Evolutionary conservation across 2,329 filamentous ascomycete genomes (phyloP), one percentile per base, ranked within the genome.

Genomic region (Ophiostoma australiae): DNA sequence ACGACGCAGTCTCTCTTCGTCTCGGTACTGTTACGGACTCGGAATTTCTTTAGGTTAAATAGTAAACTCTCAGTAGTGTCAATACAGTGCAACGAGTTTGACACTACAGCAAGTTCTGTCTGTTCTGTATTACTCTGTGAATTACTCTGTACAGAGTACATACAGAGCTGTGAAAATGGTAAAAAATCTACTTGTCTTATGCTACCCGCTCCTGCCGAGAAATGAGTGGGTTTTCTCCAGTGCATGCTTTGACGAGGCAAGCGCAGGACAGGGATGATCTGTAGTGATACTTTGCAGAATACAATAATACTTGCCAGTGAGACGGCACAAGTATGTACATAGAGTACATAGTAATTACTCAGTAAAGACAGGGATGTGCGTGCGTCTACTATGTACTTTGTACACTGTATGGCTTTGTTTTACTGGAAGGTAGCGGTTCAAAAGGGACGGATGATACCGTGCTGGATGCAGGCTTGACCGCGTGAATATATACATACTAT

Each of bases 221-320:
- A 71, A 70, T 67, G 72, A 69, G 70, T 73, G 70, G 69, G 31
- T 39, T 65, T 52, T 44, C 55, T 68, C 72, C 66, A 55, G 35
- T 31, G 39, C 69, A 70, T 68, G 69, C 70, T 71, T 73, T 74
- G 72, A 74, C 73, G 72, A 74, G 70, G 68, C 71, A 73, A 74
- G 73, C 72, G 70, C 72, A 73, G 70, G 63, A 39, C 35, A 39
- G 20, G 33, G 58, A 17, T 31, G 11, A 17, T 35, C 31, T 63
- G 31, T 15, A 33, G 55, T 63, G 10, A 20, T 33, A 63, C 31
- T 20, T 35, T 35, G 13, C 13, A 3, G 10, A 23, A 10, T 31
- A 63, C 27, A 31, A 33, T 31, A 48, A 17, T 48, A 48, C 44
- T 48, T 48, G 44, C 17, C 17, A 48, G 20, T 48, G n/a, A 48